Evolutionary conservation across 2,329 filamentous ascomycete species (phyloP).

Genomic region (Diaporthe helianthi): DNA sequence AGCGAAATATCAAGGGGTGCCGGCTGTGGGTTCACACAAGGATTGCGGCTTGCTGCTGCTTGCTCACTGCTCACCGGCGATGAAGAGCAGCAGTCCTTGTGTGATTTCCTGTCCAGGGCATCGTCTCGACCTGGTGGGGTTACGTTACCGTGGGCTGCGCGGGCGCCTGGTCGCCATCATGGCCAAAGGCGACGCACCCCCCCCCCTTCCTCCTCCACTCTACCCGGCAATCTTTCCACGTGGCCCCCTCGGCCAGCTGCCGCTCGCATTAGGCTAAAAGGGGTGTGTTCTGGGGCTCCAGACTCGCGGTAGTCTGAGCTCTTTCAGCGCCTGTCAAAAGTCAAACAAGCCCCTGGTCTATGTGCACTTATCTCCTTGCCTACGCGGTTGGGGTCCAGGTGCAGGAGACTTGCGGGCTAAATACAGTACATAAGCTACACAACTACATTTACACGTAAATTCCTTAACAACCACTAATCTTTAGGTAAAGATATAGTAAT

Average conservation of each 20-base stretch:
- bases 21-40: constrained; percentile 17
- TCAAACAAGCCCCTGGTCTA: constrained; percentile 17
- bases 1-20: constrained; percentile 24
- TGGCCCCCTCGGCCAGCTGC: constrained; percentile 24
- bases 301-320: constrained; percentile 17
- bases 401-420: no score
- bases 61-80: not conserved
- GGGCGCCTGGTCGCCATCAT: not conserved
- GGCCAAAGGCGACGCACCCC: no score
- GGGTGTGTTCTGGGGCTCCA: constrained; percentile 17
- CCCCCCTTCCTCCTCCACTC: no score
- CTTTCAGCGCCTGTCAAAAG: constrained; percentile 13
- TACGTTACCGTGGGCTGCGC: constrained; percentile 3
- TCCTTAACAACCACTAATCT: no score
- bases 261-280: constrained; percentile 6
- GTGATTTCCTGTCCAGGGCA: constrained; percentile 18
- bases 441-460: no score
- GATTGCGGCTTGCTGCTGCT: not conserved
- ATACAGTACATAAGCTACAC: no score
- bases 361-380: no score
- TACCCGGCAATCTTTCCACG: constrained; percentile 24
- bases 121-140: constrained; percentile 23
- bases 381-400: no score
- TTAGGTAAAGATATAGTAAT: no score
- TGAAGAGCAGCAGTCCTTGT: not conserved